These are phyloP conservation scores for Sophora flavescens DNA, from an alignment of 306 rosid species.

Conservation along the genomic window DNA sequence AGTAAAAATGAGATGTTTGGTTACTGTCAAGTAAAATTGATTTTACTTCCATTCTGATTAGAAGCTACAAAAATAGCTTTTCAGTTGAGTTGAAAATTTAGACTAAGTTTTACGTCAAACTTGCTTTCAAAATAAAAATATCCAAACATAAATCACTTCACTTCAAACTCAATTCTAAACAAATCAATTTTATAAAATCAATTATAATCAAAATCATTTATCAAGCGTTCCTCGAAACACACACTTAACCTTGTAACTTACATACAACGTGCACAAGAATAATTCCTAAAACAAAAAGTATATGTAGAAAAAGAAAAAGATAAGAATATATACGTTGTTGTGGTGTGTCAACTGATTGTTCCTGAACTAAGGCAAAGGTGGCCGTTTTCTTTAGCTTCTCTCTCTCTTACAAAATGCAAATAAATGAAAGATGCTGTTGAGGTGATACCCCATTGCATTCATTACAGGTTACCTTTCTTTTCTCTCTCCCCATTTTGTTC, in stretches of 20 bases:
- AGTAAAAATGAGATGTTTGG: no score
- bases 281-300: background rate
- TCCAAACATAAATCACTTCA: no score
- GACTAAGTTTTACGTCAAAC: no score
- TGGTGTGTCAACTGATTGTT: slow-evolving; percentile 53
- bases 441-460: slow-evolving; percentile 47
- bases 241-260: background rate
- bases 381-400: slow-evolving; percentile 73
- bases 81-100: no score
- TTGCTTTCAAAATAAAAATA: no score
- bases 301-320: slow-evolving; percentile 41
- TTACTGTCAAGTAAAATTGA: no score
- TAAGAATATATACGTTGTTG: slow-evolving; percentile 71
- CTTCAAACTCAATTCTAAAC: no score
- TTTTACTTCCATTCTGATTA: no score
- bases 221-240: no score
- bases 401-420: slow-evolving; percentile 17
- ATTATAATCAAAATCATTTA: no score
- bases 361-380: slow-evolving; percentile 41
- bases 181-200: no score
- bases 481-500: slow-evolving; percentile 28
- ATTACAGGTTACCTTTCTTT: slow-evolving; percentile 24
- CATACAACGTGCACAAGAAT: background rate
- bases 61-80: no score
- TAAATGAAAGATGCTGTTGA: slow-evolving; percentile 43